phyloP scores from a whole-genome alignment of 257 asterid species.

The Solanum raphanifolium region DNA sequence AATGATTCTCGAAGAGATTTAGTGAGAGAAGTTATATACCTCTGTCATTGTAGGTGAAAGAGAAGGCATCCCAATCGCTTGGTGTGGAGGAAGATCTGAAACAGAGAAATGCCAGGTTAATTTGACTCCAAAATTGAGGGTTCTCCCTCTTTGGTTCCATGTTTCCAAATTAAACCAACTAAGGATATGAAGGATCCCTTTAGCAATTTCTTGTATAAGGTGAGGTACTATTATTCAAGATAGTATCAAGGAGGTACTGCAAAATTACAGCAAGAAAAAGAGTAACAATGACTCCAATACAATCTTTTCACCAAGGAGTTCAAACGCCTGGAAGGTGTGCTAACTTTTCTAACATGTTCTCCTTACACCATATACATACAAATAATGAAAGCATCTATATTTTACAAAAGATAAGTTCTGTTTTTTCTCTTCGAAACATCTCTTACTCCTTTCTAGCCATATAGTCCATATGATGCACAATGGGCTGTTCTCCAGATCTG shows the following conservation, averaged over 20 bases:
- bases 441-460: not conserved
- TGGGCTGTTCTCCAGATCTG: not conserved
- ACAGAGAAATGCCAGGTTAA: conserved; percentile 4
- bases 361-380: not conserved
- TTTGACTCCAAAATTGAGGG: conserved; percentile 1
- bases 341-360: not conserved
- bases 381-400: not conserved
- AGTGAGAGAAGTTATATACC: conserved; percentile 23
- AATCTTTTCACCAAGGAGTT: not conserved
- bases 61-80: conserved; percentile 98
- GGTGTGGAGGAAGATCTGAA: conserved; percentile 94
- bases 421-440: not conserved
- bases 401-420: not conserved
- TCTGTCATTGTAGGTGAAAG: conserved; percentile 99
- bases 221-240: not conserved
- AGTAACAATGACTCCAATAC: not conserved
- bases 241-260: not conserved
- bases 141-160: not conserved
- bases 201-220: not conserved
- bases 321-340: not conserved
- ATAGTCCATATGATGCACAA: not conserved
- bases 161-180: not conserved
- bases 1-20: not conserved
- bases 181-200: not conserved
- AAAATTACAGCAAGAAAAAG: not conserved